These are phyloP conservation scores for Phytophthora europaea DNA, from an alignment of 352 stramenopile genomes.

Conservation along the genomic window DNA sequence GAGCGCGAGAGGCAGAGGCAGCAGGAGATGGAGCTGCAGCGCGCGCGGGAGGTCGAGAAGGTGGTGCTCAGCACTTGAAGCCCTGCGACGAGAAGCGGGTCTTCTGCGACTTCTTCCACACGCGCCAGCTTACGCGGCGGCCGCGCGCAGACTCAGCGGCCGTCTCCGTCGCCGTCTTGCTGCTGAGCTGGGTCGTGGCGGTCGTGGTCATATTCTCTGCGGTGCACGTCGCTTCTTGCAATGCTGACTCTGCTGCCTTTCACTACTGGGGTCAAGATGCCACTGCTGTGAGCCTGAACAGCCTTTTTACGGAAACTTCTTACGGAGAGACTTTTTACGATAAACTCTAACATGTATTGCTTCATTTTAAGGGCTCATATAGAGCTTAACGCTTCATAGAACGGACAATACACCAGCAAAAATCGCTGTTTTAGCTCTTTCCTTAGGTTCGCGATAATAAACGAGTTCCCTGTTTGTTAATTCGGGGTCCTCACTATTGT, in stretches of 20 bases:
- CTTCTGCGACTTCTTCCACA: slow-evolving; percentile 89
- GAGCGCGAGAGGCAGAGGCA: slow-evolving; percentile 29
- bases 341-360: no score
- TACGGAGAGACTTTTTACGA: no score
- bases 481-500: no score
- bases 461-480: no score
- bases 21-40: slow-evolving; percentile 32
- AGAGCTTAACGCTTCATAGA: no score
- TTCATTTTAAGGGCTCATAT: no score
- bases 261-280: slow-evolving; percentile 16
- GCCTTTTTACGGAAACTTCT: no score
- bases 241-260: slow-evolving; percentile 24
- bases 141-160: slow-evolving; percentile 52
- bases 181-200: slow-evolving; percentile 19
- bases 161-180: slow-evolving; percentile 12
- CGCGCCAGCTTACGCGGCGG: slow-evolving; percentile 75
- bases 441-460: no score
- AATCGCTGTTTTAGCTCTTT: no score
- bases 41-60: slow-evolving; percentile 35
- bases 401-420: no score
- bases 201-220: slow-evolving; percentile 26
- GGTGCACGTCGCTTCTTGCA: slow-evolving; percentile 18
- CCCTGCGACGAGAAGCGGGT: slow-evolving; percentile 77
- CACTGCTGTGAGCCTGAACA: no score
- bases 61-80: slow-evolving; percentile 83